Conservation (phyloP, 2,329 filamentous ascomycete genomes). For the Aspergillus puulaauensis region DNA sequence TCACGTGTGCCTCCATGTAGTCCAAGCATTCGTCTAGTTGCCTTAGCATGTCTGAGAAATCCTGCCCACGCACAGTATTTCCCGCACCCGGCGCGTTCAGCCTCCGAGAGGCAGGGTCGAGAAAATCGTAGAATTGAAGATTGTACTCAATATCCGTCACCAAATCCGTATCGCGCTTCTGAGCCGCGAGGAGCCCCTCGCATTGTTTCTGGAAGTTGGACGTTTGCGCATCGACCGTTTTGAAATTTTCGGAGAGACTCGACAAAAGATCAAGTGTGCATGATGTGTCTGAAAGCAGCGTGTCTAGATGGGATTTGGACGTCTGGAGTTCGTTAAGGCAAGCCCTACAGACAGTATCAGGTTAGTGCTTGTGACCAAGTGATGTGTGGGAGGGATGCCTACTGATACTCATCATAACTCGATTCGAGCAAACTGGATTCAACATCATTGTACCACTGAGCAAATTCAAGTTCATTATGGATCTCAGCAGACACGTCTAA, state of each 20-base stretch:
- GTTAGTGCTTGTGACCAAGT: constrained; percentile 6
- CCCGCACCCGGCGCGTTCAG: constrained; percentile 90
- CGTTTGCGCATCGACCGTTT: constrained; percentile 83
- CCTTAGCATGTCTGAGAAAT: constrained; percentile 83
- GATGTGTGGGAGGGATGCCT: constrained; percentile 32
- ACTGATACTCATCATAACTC: constrained; percentile 84
- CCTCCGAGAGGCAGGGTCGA: constrained; percentile 84
- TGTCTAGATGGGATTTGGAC: constrained; percentile 78
- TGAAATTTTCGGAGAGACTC: constrained; percentile 80
- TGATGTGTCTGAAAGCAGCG: constrained; percentile 74
- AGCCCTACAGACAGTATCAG: constrained; percentile 47
- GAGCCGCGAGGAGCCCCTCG: constrained; percentile 79
- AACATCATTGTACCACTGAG: constrained; percentile 57
- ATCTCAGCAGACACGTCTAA: constrained; percentile 38
- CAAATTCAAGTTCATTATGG: constrained; percentile 61
- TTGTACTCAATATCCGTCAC: constrained; percentile 85
- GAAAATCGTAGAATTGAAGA: constrained; percentile 89
- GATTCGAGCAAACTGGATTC: constrained; percentile 72
- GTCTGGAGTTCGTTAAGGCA: constrained; percentile 80
- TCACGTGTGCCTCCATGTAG: constrained; percentile 85
- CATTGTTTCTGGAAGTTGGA: constrained; percentile 92
- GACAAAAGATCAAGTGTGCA: constrained; percentile 73
- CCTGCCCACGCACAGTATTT: constrained; percentile 77
- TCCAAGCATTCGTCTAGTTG: constrained; percentile 87
- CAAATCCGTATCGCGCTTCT: constrained; percentile 73